These are phyloP conservation scores for Phytophthora macrochlamydospora DNA, from an alignment of 352 stramenopile genomes.

Conservation along the genomic window DNA sequence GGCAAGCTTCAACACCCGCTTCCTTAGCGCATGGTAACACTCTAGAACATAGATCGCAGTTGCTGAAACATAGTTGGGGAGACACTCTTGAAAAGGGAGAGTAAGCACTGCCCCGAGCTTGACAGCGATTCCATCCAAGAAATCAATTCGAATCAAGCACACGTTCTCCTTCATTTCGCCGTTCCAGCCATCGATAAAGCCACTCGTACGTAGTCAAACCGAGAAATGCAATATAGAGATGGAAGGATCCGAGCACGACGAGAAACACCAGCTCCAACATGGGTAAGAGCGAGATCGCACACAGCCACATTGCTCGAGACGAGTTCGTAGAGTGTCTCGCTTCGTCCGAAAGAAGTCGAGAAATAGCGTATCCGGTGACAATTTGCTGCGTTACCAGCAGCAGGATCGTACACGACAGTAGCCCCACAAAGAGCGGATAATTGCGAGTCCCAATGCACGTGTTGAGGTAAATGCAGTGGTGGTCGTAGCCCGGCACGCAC, in stretches of 20 bases:
- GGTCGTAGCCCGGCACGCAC: slow-evolving; percentile 93
- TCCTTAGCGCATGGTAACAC: no score
- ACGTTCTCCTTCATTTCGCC: slow-evolving; percentile 1
- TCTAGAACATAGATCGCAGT: no score
- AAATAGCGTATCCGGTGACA: slow-evolving; percentile 52
- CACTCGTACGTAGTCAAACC: slow-evolving; percentile 64
- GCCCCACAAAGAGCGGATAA: slow-evolving; percentile 61
- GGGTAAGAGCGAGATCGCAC: slow-evolving; percentile 46
- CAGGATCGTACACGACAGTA: slow-evolving; percentile 62
- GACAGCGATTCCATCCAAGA: no score
- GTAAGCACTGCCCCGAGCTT: no score
- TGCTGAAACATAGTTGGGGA: no score
- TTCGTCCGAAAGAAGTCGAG: slow-evolving; percentile 14
- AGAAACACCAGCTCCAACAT: slow-evolving; percentile 64
- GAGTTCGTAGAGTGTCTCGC: slow-evolving; percentile 7
- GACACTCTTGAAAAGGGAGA: no score
- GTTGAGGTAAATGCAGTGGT: slow-evolving; percentile 96
- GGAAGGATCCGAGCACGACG: slow-evolving; percentile 61
- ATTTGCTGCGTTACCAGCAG: slow-evolving; percentile 60
- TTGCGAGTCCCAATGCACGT: slow-evolving; percentile 91
- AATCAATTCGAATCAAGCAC: no score
- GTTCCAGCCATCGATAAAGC: slow-evolving; percentile 48
- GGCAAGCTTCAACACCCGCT: no score
- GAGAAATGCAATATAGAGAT: slow-evolving; percentile 61
- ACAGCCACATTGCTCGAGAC: slow-evolving; percentile 30